Percentiles rank a stretch among this genome's conserved stretches.
These are phyloP conservation scores for Botrytis aclada DNA, from an alignment of 2,329 filamentous ascomycete species.

Conservation along the genomic window DNA sequence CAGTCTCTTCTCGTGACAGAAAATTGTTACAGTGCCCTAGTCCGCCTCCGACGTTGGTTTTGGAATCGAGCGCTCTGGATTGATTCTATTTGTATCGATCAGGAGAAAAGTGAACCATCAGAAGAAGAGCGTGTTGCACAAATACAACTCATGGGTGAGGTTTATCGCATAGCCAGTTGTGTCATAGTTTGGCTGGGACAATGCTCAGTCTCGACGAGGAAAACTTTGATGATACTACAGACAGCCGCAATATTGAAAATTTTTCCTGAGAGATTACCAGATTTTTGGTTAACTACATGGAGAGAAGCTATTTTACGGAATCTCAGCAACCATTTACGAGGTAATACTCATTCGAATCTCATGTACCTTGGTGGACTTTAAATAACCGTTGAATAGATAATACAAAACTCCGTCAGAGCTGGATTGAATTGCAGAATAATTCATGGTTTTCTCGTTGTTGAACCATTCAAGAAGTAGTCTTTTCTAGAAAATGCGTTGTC, in stretches of 20 bases:
- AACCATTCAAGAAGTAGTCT: background rate
- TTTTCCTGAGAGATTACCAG: fast-evolving
- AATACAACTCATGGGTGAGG: background rate
- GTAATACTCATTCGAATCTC: background rate
- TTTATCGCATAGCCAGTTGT: background rate
- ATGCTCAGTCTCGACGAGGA: background rate
- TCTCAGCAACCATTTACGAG: background rate
- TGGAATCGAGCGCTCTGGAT: background rate
- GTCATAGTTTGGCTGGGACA: background rate
- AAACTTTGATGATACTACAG: background rate
- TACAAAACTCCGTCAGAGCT: fast-evolving
- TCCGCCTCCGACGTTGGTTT: background rate
- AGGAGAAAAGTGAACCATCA: background rate
- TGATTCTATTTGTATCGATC: background rate
- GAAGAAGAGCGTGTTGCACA: background rate
- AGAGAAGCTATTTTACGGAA: background rate
- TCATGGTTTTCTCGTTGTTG: background rate
- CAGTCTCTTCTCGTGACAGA: background rate
- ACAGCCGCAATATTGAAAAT: background rate
- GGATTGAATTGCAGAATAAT: background rate
- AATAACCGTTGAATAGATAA: background rate
- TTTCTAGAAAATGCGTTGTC: background rate
- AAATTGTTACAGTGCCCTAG: background rate
- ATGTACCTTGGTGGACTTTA: background rate
- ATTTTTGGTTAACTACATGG: fast-evolving